Evolutionary conservation across 164 flowering plant genomes (phyloP), one percentile per base, ranked within the genome.

Genomic region (Tinospora cordifolia): DNA sequence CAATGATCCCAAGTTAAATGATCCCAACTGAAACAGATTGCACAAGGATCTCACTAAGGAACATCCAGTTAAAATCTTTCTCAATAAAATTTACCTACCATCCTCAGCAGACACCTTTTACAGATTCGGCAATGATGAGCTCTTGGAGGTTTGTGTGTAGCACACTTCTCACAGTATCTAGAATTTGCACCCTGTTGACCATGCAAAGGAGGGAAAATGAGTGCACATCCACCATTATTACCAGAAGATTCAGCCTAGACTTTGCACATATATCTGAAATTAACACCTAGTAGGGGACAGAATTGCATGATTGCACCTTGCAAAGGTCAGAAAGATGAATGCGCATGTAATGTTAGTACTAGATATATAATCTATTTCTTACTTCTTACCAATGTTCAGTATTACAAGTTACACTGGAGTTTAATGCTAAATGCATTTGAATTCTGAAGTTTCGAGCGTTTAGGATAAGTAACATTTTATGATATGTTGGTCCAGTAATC

Each of bases 91-190:
- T 57, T 17, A 77, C 81, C 69, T 77, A 83, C 86, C 87, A 86
- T 86, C 65, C 74, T 81, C 70, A 86, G 71, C 65, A 86, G 69
- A 78, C 89, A 86, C 72, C 77, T 81, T 76, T 82, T 79, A 71
- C 87, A 86, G 25, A 81, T 78, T 60, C 87, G 86, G 75, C 87
- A 84, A 75, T 84, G 89, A 79, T 86, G 89, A 70, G 89, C 75
- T 64, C 85, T 81, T 0, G 86, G 89, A 68, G 81, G 85, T 78
- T 83, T 83, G 76, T 71, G 66, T 15, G 73, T 68, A 26, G 68
- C 72, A 69, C 93, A 90, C 75, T 87, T 90, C 54, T 87, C 91
- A 78, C 93, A 90, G 5, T 24, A 71, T 69, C 71, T 82, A 36
- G 60, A 41, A 19, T 72, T 77, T 46, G 38, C 63, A 70, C 41